Conservation (phyloP, 129 eudicot species). For the Tagetes patula region DNA sequence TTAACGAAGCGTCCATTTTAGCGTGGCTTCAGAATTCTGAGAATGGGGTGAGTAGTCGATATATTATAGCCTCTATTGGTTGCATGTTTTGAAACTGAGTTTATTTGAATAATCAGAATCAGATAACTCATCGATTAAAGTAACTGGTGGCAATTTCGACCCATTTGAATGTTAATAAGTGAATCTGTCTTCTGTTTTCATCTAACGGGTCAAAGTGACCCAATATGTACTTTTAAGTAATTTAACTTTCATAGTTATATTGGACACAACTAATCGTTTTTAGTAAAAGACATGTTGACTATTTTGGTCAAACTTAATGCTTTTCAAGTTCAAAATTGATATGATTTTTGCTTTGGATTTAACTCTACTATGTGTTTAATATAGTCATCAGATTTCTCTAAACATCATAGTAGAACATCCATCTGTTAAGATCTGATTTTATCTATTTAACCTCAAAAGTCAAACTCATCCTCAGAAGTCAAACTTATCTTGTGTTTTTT, state of each 20-base stretch:
- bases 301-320: not conserved
- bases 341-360: not conserved
- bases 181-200: not conserved
- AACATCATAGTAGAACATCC: not conserved
- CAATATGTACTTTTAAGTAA: not conserved
- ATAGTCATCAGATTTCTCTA: not conserved
- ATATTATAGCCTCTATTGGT: not conserved
- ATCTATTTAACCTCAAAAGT: not conserved
- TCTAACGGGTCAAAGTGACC: not conserved
- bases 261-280: not conserved
- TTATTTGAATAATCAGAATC: not conserved
- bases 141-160: not conserved
- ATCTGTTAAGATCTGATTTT: not conserved
- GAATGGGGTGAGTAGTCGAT: slow-evolving; percentile 61
- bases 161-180: not conserved
- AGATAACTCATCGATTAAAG: not conserved
- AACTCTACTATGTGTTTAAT: not conserved
- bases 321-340: not conserved
- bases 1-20: slow-evolving; percentile 52
- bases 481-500: not conserved
- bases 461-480: slow-evolving; percentile 5
- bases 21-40: slow-evolving; percentile 52
- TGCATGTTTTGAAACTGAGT: not conserved
- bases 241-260: not conserved
- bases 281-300: not conserved